Conservation (phyloP, 345 rosid genomes). For the Syzygium jambos region DNA sequence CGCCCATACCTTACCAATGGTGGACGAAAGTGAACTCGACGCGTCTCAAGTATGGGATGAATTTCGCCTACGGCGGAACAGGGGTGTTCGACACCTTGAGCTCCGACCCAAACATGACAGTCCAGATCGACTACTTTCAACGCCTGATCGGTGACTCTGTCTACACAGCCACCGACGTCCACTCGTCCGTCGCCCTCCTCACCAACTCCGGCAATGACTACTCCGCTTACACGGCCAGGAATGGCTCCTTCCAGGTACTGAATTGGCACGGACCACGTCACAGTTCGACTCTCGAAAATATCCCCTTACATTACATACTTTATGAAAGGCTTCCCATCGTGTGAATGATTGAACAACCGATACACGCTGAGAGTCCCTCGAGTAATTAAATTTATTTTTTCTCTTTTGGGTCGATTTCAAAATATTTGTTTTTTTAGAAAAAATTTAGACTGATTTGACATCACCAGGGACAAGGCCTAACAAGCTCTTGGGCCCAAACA, state of each 20-base stretch:
- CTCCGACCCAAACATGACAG: constrained; percentile 57
- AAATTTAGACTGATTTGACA: neutral
- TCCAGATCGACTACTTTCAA: constrained; percentile 56
- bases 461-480: neutral
- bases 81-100: constrained; percentile 55
- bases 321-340: neutral
- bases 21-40: constrained; percentile 15
- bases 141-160: constrained; percentile 20
- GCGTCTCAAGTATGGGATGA: constrained; percentile 43
- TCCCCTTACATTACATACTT: neutral
- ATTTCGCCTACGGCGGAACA: constrained; percentile 85
- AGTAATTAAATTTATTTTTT: neutral
- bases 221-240: constrained; percentile 16
- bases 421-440: neutral
- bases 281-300: neutral
- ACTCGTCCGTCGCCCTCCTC: constrained; percentile 41
- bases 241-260: constrained; percentile 40
- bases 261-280: neutral
- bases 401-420: neutral
- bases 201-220: constrained; percentile 76
- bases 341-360: neutral
- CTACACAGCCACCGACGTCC: constrained; percentile 24
- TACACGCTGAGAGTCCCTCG: neutral
- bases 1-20: constrained; percentile 61
- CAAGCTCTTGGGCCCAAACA: neutral